These are phyloP conservation scores for Aspergillus pseudotamarii DNA, from an alignment of 2,329 filamentous ascomycete species.

Conservation along the genomic window DNA sequence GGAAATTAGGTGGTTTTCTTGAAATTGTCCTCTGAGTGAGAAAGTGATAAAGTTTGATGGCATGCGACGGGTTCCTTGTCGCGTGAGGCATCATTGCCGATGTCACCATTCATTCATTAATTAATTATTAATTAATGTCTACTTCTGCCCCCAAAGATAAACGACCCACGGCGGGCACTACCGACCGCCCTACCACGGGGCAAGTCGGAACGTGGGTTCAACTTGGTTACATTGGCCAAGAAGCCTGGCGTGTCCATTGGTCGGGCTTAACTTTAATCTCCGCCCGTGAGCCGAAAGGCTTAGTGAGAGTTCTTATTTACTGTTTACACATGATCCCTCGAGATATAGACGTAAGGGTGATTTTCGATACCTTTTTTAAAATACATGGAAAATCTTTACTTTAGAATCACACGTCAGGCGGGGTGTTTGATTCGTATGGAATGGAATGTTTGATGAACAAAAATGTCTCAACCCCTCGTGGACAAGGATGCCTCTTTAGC, in stretches of 20 bases:
- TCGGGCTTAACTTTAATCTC: not conserved
- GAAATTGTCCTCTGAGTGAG: not conserved
- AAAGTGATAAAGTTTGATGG: not conserved
- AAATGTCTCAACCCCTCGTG: not conserved
- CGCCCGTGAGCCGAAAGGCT: not conserved
- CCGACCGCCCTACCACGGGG: not conserved
- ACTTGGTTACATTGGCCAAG: not conserved
- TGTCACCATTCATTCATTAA: not conserved
- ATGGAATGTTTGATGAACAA: too few relatives aligned
- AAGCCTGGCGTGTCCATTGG: not conserved
- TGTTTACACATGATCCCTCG: too few relatives aligned
- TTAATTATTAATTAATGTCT: too few relatives aligned
- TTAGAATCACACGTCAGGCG: too few relatives aligned
- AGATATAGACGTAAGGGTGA: too few relatives aligned
- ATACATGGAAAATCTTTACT: too few relatives aligned
- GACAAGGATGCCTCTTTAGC: not conserved
- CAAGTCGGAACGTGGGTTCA: not conserved
- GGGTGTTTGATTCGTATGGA: too few relatives aligned
- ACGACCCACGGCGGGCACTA: not conserved
- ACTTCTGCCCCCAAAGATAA: too few relatives aligned
- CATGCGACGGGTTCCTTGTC: not conserved
- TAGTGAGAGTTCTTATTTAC: not conserved
- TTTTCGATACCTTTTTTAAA: too few relatives aligned
- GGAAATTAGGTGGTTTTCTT: not conserved
- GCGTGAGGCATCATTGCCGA: not conserved